Base-by-base conservation (phyloP, 441 rosid species). In the Gossypium schwendimanii region DNA sequence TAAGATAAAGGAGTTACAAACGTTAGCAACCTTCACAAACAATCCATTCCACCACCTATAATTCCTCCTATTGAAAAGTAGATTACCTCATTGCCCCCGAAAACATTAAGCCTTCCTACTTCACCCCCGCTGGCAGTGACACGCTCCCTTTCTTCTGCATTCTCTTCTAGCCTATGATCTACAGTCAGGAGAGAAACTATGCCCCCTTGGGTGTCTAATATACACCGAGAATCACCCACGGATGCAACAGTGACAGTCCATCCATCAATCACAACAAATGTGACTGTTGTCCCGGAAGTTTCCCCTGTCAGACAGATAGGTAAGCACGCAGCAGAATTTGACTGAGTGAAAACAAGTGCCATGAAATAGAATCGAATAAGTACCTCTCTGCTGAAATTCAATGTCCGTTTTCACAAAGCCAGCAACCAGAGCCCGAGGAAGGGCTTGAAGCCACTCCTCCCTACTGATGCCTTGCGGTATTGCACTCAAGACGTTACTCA, bases 121-220 rank as follows among this genome's bases (percentile, higher is more conserved):
- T 94, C 97, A 71, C 98, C 98, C 14, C 98, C 98, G 77, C 98
- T 92, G 64, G 98, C 99, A 82, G 98, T 94, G 75, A 94, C 91
- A 44, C 98, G 97, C 83, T 92, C 98, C 79, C 98, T 85, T 86
- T 94, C 98, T 84, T 91, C 97, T 15, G 39, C 94, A 81, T 94
- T 94, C 81, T 94, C 98, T 84, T 94, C 98, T 20, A 94, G 83
- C 83, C 98, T 86, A 72, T 92, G 97, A 82, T 94, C 98, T 31
- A 91, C 98, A 3, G 98, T 94, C 83, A 94, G 82, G 0, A 94
- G 91, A 65, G 97, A 92, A 63, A 94, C 94, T 66, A 91, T 84
- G 39, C 97, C 98, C 26, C 92, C 94, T 77, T 89, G 96, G 63
- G 97, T 87, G 76, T 94, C 98, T 84, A 94, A 85, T 81, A 94